Evolutionary conservation across 116 monocot genomes (phyloP).

Genomic region (Phalaenopsis hybrid): DNA sequence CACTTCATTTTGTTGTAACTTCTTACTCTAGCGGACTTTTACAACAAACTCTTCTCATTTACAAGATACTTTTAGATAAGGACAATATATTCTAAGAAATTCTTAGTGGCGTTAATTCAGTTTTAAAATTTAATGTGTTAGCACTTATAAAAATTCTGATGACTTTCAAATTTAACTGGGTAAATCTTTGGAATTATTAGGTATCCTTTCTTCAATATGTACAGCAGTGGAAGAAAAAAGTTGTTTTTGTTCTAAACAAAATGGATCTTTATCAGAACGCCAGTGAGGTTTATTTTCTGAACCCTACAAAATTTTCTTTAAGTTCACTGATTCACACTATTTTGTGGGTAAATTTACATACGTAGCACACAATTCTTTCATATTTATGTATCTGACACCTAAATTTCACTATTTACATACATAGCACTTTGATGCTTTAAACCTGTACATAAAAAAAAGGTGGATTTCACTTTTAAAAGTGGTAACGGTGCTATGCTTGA

Average conservation of each 20-base stretch:
- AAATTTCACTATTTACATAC: no score
- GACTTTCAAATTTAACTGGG: slow-evolving; percentile 3
- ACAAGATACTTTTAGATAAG: neutral
- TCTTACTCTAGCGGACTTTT: neutral
- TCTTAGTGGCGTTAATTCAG: neutral
- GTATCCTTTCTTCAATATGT: slow-evolving; percentile 77
- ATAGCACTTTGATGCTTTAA: no score
- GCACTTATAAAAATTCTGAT: neutral
- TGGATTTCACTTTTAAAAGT: no score
- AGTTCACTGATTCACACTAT: neutral
- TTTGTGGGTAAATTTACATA: no score
- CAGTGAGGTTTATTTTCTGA: slow-evolving; percentile 69
- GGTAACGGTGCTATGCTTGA: no score
- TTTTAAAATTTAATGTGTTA: neutral
- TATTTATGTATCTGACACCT: no score
- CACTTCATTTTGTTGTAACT: neutral
- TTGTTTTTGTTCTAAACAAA: slow-evolving; percentile 92
- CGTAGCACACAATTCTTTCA: no score
- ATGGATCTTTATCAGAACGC: slow-evolving; percentile 67
- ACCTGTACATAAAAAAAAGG: no score
- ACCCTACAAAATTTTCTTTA: neutral
- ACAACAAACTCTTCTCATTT: neutral
- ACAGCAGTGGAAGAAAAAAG: slow-evolving; percentile 94
- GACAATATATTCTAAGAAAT: neutral
- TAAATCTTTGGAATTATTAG: slow-evolving; percentile 33